phyloP scores from a whole-genome alignment of 1,284 basidiomycete species.

The Pyrrhoderma noxium region DNA sequence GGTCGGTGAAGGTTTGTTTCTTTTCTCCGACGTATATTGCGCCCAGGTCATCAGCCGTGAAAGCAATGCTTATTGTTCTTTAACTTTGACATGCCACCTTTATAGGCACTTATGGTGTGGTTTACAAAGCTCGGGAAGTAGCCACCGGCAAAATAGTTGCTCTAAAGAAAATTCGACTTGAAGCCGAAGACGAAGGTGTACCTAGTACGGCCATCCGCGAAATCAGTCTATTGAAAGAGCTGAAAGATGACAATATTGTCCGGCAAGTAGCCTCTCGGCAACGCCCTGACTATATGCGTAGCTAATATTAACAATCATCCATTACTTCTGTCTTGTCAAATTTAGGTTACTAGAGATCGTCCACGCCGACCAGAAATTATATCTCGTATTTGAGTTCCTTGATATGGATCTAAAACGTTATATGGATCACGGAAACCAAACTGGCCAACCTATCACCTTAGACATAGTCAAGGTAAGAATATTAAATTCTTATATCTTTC shows the following conservation, averaged over 20 bases:
- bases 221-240: constrained; percentile 94
- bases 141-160: constrained; percentile 77
- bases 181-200: constrained; percentile 97
- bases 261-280: constrained; percentile 42
- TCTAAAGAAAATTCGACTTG: constrained; percentile 96
- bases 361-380: constrained; percentile 94
- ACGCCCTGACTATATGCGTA: too few relatives aligned
- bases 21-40: background rate
- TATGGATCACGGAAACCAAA: constrained; percentile 81
- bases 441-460: constrained; percentile 61
- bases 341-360: constrained; percentile 92
- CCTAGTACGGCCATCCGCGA: constrained; percentile 97
- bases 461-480: constrained; percentile 79
- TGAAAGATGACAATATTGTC: constrained; percentile 94
- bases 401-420: constrained; percentile 94
- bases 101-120: constrained; percentile 97
- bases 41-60: background rate
- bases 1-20: constrained; percentile 46
- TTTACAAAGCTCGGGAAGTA: constrained; percentile 86
- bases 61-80: constrained; percentile 19
- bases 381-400: constrained; percentile 94
- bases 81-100: constrained; percentile 9
- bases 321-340: constrained; percentile 16
- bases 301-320: background rate
- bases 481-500: background rate